Base-by-base conservation (phyloP, 2,329 filamentous ascomycete species). In the Phialophora expanda region DNA sequence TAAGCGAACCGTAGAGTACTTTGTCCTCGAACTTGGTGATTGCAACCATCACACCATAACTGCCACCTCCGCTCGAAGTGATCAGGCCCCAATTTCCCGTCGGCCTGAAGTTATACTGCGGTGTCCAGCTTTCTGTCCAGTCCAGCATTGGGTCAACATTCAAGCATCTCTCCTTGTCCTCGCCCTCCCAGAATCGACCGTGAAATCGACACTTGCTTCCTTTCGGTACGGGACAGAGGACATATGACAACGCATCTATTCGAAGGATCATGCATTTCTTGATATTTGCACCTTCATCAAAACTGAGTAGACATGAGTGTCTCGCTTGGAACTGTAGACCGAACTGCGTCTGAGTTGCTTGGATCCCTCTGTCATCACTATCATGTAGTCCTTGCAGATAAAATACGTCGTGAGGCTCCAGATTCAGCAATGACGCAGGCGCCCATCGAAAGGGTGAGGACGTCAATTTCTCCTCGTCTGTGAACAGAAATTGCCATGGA, bases 401-500 rank as follows among this genome's bases (percentile, higher is more conserved):
- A 20, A 57, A 56, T 4, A 63, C 51, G 38, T 63, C 61, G 28
- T 63, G 44, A 11, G 61, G 51, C 20, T 63, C 34, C 9, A 63
- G 30, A 17, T 63, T 63, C 61, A 63, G 14, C 30, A 63, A 48
- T 11, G 61, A 63, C 1, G 14, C 22, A 46, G 61, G 61, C 22
- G 61, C 61, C 61, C 61, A 63, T 30, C 53, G 41, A 53, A 63
- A 63, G 2, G 61, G 61, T 7, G 32, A 53, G 6, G 46, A 30
- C 17, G 26, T 56, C 12, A 63, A 28, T 38, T 63, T 63, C 9
- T 48, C 61, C 26, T 63, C 61, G 24, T 58, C 51, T 2, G 61
- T 63, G 28, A 63, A 63, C 22, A 63, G 41, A n/a, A 63, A 57
- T n/a, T 63, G 61, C 20, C 22, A 63, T 12, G 61, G 61, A 14